These are phyloP conservation scores for Mortierella sp. DNA, from an alignment of 371 early-diverging fungal species.

Conservation along the genomic window DNA sequence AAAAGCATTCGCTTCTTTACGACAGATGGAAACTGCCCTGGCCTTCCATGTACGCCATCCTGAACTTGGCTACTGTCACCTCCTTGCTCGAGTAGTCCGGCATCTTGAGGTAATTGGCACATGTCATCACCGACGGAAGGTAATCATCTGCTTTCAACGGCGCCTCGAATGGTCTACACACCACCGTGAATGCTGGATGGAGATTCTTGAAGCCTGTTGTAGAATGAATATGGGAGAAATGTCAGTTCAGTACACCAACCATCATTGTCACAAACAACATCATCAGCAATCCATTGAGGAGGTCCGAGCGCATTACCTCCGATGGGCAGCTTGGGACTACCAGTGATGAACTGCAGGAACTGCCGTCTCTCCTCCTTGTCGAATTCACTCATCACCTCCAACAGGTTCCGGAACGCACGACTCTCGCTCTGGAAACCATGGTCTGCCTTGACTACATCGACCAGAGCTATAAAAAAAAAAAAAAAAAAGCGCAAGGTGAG, in stretches of 20 bases:
- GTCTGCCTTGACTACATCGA: slow-evolving; percentile 82
- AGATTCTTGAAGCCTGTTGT: slow-evolving; percentile 81
- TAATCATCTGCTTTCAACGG: slow-evolving; percentile 81
- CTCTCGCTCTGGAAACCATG: slow-evolving; percentile 88
- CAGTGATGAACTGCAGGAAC: slow-evolving; percentile 92
- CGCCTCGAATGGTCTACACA: slow-evolving; percentile 77
- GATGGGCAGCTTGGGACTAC: slow-evolving; percentile 90
- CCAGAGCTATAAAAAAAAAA: slow-evolving; percentile 58
- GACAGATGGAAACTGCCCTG: slow-evolving; percentile 87
- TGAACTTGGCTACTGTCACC: slow-evolving; percentile 73
- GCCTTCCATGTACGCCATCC: slow-evolving; percentile 87
- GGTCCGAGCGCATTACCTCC: slow-evolving; percentile 59
- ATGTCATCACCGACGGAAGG: slow-evolving; percentile 96
- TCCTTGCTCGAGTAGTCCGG: slow-evolving; percentile 83
- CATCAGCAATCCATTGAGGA: neutral
- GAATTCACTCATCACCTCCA: slow-evolving; percentile 75
- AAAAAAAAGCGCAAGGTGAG: neutral
- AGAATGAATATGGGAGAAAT: neutral
- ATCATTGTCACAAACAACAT: neutral
- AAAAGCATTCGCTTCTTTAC: slow-evolving; percentile 27
- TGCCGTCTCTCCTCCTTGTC: slow-evolving; percentile 70
- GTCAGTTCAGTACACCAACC: neutral
- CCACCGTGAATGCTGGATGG: slow-evolving; percentile 88
- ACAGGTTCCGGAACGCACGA: slow-evolving; percentile 70
- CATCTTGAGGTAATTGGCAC: slow-evolving; percentile 94